Base-by-base conservation (phyloP, 345 rosid species). In the Syzygium grande region DNA sequence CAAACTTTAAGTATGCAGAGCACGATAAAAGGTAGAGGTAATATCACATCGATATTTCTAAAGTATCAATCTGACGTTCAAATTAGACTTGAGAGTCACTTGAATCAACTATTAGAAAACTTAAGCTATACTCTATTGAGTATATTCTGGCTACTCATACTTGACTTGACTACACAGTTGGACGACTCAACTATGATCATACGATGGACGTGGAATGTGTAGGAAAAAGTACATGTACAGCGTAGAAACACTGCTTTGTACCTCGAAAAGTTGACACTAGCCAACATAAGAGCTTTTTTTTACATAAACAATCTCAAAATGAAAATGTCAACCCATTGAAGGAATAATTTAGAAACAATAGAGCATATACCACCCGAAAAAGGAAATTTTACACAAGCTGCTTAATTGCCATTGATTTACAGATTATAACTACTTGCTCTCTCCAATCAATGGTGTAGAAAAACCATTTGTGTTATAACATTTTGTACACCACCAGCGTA, bases 231-330 rank as follows among this genome's bases (percentile, higher is more conserved):
- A 0, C 3, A 58, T n/a, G 5, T 58, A 25, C 5, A 25, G 29
- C 11, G 29, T 58, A 58, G 1, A 58, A 25, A 58, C 65, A 58
- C 1, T 0, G 29, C 65, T 25, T 6, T 58, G 1, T 0, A 25
- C 29, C 29, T 0, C 14, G 27, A 2, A 58, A 58, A 25, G 4
- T 25, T 0, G 15, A 58, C 65, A 58, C 15, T 9, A 51, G 12
- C 52, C 13, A 51, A 51, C 12, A 11, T 11, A 51, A 51, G 52
- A 51, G 12, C 52, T 51, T 2, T 51, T 41, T 43, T 43, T 9
- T 51, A 51, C 52, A 51, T 51, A 51, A 51, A 51, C 13, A 51
- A 51, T 51, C 52, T 51, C 52, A 51, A 51, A 51, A 51, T 51
- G 52, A 51, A 51, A 51, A 51, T 51, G 11, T 51, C 11, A 9